Evolutionary conservation across 352 stramenopile genomes (phyloP), one percentile per base, ranked within the genome.

Genomic region (Pythium rishiriense): DNA sequence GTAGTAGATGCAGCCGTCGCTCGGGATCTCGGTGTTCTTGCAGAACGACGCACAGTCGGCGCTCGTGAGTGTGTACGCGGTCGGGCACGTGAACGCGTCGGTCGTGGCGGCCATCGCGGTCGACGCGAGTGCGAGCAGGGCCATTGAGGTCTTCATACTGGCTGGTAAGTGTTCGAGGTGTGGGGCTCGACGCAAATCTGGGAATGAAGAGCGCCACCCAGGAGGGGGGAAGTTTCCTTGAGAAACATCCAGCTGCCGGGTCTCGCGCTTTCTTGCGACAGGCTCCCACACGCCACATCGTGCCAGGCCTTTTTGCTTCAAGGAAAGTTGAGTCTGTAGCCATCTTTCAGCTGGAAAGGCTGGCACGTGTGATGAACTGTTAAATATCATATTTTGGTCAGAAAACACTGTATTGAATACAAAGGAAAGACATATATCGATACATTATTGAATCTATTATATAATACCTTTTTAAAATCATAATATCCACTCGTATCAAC

Each of bases 1-100:
- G 61, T 62, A 68, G 61, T 58, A 62, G 35, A 68, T 57, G 61
- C 61, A 68, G 43, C 52, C 28, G 37, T 62, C 61, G 43, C 61
- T 68, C 12, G 61, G 10, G 19, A 62, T 57, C 2, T 28, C 17
- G 22, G 43, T 14, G 52, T 46, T 39, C 8, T 22, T 62, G 53
- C 61, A 68, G 51, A 58, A 68, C 31, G 52, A 31, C 29, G 54
- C 22, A 35, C 61, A 68, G 25, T 42, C 33, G 29, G 31, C 35
- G 54, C 61, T 68, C 33, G 61, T 68, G 42, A 68, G 53, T 33
- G 61, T 68, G 46, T 68, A 68, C 0, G 26, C 29, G 9, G n/a
- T 62, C 25, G 61, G 61, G 28, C 61, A 68, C 28, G 58, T 43
- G 37, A 62, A 62, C 15, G 35, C 42, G 6, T 28, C 31, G 11